phyloP scores from a whole-genome alignment of 192 early-diverging fungal genomes.

The Backusella psychrophila region DNA sequence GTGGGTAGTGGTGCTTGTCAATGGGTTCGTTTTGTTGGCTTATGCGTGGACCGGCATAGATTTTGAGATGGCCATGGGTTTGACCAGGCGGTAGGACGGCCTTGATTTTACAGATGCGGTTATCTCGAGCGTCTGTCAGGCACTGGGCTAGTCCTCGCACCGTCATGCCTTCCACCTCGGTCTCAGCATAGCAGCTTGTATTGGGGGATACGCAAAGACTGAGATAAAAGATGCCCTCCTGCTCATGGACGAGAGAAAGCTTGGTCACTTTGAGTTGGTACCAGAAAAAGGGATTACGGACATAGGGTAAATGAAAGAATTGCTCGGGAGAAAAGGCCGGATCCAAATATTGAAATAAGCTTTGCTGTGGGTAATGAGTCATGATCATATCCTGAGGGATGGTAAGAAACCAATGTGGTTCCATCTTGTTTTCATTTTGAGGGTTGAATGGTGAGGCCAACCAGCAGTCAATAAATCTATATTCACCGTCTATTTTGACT shows the following conservation, averaged over 20 bases:
- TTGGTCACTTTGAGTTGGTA: conserved; percentile 37
- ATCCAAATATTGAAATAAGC: conserved; percentile 32
- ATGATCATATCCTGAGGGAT: conserved; percentile 26
- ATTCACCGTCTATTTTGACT: conserved; percentile 48
- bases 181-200: conserved; percentile 10
- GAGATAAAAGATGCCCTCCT: conserved; percentile 11
- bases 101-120: conserved; percentile 47
- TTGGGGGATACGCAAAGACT: not conserved
- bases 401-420: conserved; percentile 30
- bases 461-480: conserved; percentile 55
- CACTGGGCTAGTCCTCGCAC: conserved; percentile 30
- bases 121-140: conserved; percentile 7
- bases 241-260: conserved; percentile 15
- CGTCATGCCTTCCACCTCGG: conserved; percentile 1
- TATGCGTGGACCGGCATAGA: conserved; percentile 38
- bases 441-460: conserved; percentile 47
- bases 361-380: conserved; percentile 21
- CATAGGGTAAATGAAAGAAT: conserved; percentile 44
- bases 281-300: conserved; percentile 43
- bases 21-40: not conserved
- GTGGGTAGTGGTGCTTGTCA: conserved; percentile 29
- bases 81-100: conserved; percentile 41
- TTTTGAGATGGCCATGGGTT: conserved; percentile 39
- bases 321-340: conserved; percentile 33
- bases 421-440: conserved; percentile 16